These are phyloP conservation scores for Collybiopsis luxurians DNA, from an alignment of 768 basidiomycete genomes.

Conservation along the genomic window DNA sequence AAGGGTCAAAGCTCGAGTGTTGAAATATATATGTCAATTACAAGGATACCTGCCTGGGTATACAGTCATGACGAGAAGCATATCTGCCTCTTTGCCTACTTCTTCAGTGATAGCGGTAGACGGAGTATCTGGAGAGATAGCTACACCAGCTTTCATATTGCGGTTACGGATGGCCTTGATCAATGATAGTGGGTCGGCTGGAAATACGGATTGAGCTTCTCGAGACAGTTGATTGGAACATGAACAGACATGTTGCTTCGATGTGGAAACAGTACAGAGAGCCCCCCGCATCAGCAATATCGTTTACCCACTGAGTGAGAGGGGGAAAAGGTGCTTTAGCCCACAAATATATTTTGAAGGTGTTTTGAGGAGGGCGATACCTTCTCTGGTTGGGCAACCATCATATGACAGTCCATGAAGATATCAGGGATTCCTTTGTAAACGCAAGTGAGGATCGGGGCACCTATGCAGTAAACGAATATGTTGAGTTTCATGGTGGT, in stretches of 20 bases:
- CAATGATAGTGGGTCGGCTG: slow-evolving; percentile 70
- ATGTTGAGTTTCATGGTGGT: slow-evolving; percentile 4
- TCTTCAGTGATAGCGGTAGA: slow-evolving; percentile 84
- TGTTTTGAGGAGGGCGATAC: slow-evolving; percentile 32
- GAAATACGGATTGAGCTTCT: slow-evolving; percentile 1
- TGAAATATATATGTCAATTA: neutral
- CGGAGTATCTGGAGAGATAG: slow-evolving; percentile 95
- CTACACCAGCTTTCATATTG: slow-evolving; percentile 92
- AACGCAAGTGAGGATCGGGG: slow-evolving; percentile 84
- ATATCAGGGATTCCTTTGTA: slow-evolving; percentile 87
- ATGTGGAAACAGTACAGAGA: slow-evolving; percentile 95
- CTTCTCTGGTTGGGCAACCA: slow-evolving; percentile 93
- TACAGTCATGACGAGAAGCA: slow-evolving; percentile 99
- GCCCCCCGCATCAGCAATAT: slow-evolving; percentile 94
- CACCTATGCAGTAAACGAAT: slow-evolving; percentile 45
- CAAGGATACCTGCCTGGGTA: slow-evolving; percentile 63
- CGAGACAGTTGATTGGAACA: neutral
- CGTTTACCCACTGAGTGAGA: slow-evolving; percentile 81
- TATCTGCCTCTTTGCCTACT: slow-evolving; percentile 80
- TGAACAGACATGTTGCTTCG: slow-evolving; percentile 78
- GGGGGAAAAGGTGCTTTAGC: neutral
- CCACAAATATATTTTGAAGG: no score
- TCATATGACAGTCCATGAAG: slow-evolving; percentile 99
- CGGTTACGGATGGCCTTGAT: slow-evolving; percentile 79
- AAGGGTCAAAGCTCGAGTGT: slow-evolving; percentile 2